A percentile compares a stretch with the other conserved stretches of the same genome.
phyloP scores from a whole-genome alignment of 2,329 filamentous ascomycete genomes.

The Penicillium sp. region DNA sequence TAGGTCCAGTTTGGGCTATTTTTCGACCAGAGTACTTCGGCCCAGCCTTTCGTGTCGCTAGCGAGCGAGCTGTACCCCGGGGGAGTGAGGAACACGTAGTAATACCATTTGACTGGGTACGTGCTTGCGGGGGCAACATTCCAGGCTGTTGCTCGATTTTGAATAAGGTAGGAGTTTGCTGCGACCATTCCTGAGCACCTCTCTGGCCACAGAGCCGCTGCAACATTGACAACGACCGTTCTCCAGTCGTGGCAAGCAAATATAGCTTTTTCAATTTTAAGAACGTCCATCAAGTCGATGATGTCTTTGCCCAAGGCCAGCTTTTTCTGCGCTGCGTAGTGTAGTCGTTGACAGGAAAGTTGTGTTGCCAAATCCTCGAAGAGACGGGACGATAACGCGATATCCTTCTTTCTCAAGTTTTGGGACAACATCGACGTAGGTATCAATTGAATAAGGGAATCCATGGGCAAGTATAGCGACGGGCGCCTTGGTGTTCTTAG shows the following conservation, averaged over 20 bases:
- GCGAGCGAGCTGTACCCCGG: slow-evolving; percentile 1
- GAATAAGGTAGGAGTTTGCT: slow-evolving; percentile 25
- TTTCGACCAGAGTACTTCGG: slow-evolving; percentile 1
- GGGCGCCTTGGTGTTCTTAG: background rate
- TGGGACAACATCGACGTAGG: background rate
- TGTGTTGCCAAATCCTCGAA: background rate
- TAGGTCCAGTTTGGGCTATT: slow-evolving; percentile 2
- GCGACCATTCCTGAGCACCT: slow-evolving; percentile 35
- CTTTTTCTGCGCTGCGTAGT: background rate
- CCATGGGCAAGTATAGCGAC: background rate
- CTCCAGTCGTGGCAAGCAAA: background rate
- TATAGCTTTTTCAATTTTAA: background rate
- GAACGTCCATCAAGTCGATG: background rate
- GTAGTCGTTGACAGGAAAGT: background rate
- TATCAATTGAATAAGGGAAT: background rate
- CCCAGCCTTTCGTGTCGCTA: background rate
- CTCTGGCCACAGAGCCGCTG: slow-evolving; percentile 37
- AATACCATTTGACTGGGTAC: slow-evolving; percentile 34
- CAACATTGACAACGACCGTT: background rate
- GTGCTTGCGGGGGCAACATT: slow-evolving; percentile 22
- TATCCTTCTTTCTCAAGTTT: background rate
- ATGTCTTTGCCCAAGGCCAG: background rate
- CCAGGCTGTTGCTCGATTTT: slow-evolving; percentile 30
- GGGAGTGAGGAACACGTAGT: background rate
- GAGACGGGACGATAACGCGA: background rate